A percentile compares a stretch with the other conserved stretches of the same genome.
phyloP scores from a whole-genome alignment of 2,329 filamentous ascomycete species.

The Aschersonia sp. region DNA sequence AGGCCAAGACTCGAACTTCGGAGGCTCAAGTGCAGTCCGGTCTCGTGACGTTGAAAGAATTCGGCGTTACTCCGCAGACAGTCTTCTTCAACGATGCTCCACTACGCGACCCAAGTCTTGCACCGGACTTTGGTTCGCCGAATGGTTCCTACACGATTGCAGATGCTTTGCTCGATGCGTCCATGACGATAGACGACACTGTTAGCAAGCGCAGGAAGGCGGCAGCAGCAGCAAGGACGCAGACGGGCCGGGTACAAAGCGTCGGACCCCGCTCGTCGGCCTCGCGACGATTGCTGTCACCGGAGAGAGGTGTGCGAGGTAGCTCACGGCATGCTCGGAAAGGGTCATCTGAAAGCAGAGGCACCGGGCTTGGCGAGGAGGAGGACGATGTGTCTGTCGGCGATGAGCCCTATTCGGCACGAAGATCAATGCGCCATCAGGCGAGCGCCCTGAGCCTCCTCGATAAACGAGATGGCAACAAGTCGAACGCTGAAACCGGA shows the following conservation, averaged over 20 bases:
- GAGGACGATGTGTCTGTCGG: conserved; percentile 21
- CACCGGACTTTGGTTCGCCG: conserved; percentile 16
- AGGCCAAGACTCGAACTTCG: conserved; percentile 47
- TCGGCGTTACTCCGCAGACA: conserved; percentile 72
- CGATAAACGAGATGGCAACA: conserved; percentile 42
- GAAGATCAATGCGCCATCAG: conserved; percentile 37
- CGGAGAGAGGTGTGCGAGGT: conserved; percentile 12
- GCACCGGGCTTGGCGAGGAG: conserved; percentile 7
- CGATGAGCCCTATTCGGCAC: conserved; percentile 26
- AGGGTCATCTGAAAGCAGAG: conserved; percentile 16
- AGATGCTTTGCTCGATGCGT: conserved; percentile 83
- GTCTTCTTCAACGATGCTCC: conserved; percentile 79
- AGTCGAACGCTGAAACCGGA: conserved; percentile 42
- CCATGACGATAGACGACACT: conserved; percentile 67
- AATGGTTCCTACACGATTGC: conserved; percentile 59
- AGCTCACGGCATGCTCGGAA: conserved; percentile 23
- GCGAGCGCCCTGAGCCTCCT: conserved; percentile 45
- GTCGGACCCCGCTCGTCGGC: conserved; percentile 14
- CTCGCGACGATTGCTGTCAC: conserved; percentile 15
- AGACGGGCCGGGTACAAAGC: conserved; percentile 28
- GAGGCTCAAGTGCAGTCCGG: conserved; percentile 15
- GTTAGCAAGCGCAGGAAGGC: conserved; percentile 35
- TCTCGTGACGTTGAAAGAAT: conserved; percentile 56
- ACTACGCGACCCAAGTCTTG: conserved; percentile 25
- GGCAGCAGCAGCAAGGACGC: conserved; percentile 31